These are phyloP conservation scores for Talaromyces thailandensis DNA, from an alignment of 495 filamentous ascomycete species.

Conservation along the genomic window DNA sequence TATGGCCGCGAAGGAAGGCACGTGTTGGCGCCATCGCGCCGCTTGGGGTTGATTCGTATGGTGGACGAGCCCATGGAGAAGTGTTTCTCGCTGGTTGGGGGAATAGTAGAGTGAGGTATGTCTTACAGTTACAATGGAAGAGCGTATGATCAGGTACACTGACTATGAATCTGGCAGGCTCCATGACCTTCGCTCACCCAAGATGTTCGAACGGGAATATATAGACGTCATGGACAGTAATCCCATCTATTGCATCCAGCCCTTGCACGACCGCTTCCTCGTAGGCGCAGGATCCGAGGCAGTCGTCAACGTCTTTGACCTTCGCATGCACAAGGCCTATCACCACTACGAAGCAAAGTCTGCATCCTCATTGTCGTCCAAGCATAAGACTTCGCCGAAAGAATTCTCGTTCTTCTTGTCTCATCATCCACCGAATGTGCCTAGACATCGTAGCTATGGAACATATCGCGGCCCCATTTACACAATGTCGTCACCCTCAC, in stretches of 20 bases:
- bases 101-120: slow-evolving; percentile 45
- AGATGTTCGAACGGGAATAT: slow-evolving; percentile 38
- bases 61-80: slow-evolving; percentile 27
- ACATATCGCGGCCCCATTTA: slow-evolving; percentile 45
- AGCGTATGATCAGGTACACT: not conserved
- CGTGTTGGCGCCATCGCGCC: slow-evolving; percentile 45
- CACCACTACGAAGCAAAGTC: slow-evolving; percentile 23
- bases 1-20: slow-evolving; percentile 12
- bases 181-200: slow-evolving; percentile 55
- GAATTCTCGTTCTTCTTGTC: slow-evolving; percentile 35
- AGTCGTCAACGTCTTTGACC: slow-evolving; percentile 56
- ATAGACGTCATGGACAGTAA: slow-evolving; percentile 46
- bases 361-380: slow-evolving; percentile 1
- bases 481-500: slow-evolving; percentile 47
- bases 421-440: slow-evolving; percentile 8
- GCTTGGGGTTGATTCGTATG: slow-evolving; percentile 24
- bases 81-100: slow-evolving; percentile 55
- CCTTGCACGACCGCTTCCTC: slow-evolving; percentile 47
- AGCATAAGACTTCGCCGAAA: not conserved
- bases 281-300: slow-evolving; percentile 47
- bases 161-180: slow-evolving; percentile 28
- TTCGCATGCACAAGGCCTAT: slow-evolving; percentile 46
- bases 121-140: not conserved
- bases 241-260: slow-evolving; percentile 50
- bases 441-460: slow-evolving; percentile 6